These are phyloP conservation scores for Salix dunnii DNA, from an alignment of 345 rosid genomes.

Conservation along the genomic window DNA sequence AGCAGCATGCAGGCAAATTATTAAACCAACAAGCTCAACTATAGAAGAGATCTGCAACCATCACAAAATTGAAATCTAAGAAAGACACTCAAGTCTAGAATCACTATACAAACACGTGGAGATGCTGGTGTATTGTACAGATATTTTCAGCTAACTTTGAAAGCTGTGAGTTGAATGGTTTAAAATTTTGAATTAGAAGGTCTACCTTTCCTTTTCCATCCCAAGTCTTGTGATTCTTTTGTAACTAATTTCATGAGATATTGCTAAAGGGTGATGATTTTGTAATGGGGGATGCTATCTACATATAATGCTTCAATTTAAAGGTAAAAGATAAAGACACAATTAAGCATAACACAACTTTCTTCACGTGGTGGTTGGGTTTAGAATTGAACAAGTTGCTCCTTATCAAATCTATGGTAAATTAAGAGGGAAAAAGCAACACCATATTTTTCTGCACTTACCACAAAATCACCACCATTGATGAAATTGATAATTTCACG, in stretches of 20 bases:
- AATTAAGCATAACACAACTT: background rate
- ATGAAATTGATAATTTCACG: constrained; percentile 17
- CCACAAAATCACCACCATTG: constrained; percentile 35
- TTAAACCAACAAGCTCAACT: constrained; percentile 34
- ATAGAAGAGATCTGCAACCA: constrained; percentile 29
- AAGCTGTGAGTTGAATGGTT: background rate
- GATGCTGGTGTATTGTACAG: background rate
- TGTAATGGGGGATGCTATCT: background rate
- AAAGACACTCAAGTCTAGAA: background rate
- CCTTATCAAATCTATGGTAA: background rate
- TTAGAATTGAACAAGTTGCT: background rate
- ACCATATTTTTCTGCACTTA: constrained; percentile 13
- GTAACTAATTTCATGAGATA: background rate
- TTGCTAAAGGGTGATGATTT: background rate
- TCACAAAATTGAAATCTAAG: background rate
- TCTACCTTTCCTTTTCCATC: background rate
- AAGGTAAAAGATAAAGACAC: background rate
- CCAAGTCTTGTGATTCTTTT: background rate
- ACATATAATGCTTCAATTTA: background rate
- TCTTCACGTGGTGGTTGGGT: background rate
- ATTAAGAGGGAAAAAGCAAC: background rate
- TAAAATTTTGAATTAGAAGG: background rate
- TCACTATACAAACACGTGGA: background rate
- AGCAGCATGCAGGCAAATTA: constrained; percentile 39
- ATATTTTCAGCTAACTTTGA: background rate